Conservation (phyloP, 805 yeast species). For the Saccharomyces eubayanus region DNA sequence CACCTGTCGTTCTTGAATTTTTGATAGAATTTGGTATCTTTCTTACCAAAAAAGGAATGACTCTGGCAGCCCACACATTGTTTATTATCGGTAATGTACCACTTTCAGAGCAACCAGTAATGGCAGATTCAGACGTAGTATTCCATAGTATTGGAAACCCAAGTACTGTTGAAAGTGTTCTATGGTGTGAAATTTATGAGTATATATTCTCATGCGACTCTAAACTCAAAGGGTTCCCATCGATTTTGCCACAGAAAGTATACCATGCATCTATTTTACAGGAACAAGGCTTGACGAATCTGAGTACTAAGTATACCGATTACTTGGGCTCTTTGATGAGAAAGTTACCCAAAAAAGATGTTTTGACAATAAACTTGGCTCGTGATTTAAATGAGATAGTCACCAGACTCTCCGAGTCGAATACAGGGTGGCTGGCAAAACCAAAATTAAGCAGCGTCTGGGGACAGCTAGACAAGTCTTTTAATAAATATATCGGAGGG, state of each 20-base stretch:
- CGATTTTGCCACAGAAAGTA: slow-evolving; percentile 51
- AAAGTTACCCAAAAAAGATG: slow-evolving; percentile 31
- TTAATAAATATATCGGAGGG: slow-evolving; percentile 76
- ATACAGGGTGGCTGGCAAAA: slow-evolving; percentile 71
- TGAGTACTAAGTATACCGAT: slow-evolving; percentile 60
- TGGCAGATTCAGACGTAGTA: slow-evolving; percentile 26
- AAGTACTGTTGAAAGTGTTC: slow-evolving; percentile 35
- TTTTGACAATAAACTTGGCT: slow-evolving; percentile 29
- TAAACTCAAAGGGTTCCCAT: slow-evolving; percentile 36
- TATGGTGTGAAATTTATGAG: slow-evolving; percentile 68
- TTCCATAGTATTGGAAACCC: slow-evolving; percentile 37
- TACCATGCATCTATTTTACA: slow-evolving; percentile 61
- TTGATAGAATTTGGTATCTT: slow-evolving; percentile 45
- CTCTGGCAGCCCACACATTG: slow-evolving; percentile 37
- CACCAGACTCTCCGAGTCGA: slow-evolving; percentile 41
- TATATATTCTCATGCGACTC: slow-evolving; percentile 34
- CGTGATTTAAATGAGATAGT: slow-evolving; percentile 33
- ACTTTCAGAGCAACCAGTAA: slow-evolving; percentile 28
- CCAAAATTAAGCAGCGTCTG: slow-evolving; percentile 74
- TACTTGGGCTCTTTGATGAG: slow-evolving; percentile 35
- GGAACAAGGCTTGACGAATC: slow-evolving; percentile 52
- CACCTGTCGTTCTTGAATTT: slow-evolving; percentile 32
- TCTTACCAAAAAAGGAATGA: slow-evolving; percentile 30
- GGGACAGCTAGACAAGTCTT: slow-evolving; percentile 79
- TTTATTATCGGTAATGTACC: slow-evolving; percentile 42